phyloP scores from a whole-genome alignment of 306 rosid species.

The Bauhinia variegata region DNA sequence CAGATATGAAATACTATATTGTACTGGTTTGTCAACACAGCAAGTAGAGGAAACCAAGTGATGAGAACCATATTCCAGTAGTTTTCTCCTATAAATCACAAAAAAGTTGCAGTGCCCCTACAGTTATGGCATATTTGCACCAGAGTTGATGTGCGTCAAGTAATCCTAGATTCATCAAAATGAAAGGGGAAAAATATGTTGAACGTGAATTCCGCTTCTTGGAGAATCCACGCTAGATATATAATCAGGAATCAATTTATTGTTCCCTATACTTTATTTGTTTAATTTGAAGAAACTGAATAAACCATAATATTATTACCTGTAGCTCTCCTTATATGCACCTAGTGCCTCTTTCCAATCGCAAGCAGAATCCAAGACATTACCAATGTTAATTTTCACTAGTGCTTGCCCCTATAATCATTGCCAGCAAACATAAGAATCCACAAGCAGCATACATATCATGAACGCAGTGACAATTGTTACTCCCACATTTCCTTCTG shows the following conservation, averaged over 20 bases:
- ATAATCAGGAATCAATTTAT: conserved; percentile 15
- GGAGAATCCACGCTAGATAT: neutral
- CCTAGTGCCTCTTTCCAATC: conserved; percentile 65
- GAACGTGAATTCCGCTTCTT: conserved; percentile 24
- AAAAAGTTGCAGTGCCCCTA: conserved; percentile 16
- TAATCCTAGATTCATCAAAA: conserved; percentile 29
- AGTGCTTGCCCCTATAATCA: conserved; percentile 80
- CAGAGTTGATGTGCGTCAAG: conserved; percentile 12
- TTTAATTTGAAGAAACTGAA: conserved; percentile 24
- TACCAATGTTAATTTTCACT: conserved; percentile 69
- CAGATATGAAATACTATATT: neutral
- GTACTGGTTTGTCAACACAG: conserved; percentile 10
- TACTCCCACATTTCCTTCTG: conserved; percentile 22
- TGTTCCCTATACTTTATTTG: conserved; percentile 5
- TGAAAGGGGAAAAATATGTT: conserved; percentile 24
- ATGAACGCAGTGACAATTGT: conserved; percentile 6
- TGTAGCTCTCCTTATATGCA: conserved; percentile 77
- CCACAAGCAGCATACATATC: conserved; percentile 28
- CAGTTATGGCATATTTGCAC: neutral
- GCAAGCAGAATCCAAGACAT: conserved; percentile 73
- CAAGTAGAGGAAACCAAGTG: neutral
- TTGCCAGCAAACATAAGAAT: conserved; percentile 41
- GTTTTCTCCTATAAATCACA: conserved; percentile 19
- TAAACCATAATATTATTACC: conserved; percentile 46
- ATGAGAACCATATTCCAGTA: neutral